Percentiles rank a stretch among this genome's conserved stretches.
Conservation (phyloP, 2,329 filamentous ascomycete species). For the Magnaporthales sp. region DNA sequence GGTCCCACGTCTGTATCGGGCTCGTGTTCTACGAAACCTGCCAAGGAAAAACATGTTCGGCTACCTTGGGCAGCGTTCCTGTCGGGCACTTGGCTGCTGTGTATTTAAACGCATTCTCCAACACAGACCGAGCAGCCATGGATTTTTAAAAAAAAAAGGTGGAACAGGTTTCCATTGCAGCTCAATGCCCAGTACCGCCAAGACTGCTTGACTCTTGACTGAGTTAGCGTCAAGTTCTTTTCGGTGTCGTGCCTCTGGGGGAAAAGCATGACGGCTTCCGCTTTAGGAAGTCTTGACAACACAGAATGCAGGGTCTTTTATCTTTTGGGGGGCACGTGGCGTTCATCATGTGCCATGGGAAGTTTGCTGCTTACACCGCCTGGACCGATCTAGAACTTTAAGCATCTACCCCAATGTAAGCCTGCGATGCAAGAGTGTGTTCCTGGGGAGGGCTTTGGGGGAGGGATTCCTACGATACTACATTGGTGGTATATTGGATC, state of each 20-base stretch:
- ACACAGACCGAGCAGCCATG: too few relatives aligned
- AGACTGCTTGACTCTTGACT: not conserved
- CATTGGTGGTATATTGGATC: not conserved
- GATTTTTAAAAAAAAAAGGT: too few relatives aligned
- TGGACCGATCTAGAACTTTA: not conserved
- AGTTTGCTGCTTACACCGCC: not conserved
- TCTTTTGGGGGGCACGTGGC: not conserved
- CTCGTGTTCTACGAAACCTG: not conserved
- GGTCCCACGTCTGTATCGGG: not conserved
- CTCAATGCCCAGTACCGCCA: not conserved
- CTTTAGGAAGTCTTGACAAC: not conserved
- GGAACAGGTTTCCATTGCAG: not conserved
- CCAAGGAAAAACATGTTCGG: not conserved
- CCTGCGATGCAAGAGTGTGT: not conserved
- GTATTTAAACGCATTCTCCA: too few relatives aligned
- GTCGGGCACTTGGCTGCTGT: too few relatives aligned
- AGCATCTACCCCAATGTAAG: not conserved
- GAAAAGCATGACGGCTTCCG: not conserved
- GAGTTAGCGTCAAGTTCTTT: not conserved
- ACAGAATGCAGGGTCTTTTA: not conserved
- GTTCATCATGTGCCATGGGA: not conserved
- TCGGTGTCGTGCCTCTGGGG: not conserved
- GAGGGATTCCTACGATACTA: not conserved
- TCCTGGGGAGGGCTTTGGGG: not conserved
- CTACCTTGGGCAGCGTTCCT: too few relatives aligned